Conservation (phyloP, 1,284 basidiomycete genomes). For the Puccinia brachypodii region DNA sequence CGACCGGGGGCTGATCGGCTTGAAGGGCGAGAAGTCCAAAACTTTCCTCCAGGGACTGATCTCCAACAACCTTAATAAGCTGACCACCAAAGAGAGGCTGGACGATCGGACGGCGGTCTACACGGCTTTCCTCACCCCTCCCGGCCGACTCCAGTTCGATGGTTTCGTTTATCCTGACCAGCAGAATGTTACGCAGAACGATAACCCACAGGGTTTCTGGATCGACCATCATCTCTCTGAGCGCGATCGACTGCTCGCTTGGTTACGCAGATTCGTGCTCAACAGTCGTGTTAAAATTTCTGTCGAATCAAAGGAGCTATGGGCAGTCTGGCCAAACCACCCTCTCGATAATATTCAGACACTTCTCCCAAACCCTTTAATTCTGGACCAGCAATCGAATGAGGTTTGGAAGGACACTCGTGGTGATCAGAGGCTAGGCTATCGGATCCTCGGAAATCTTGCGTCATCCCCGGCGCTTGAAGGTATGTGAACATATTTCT, state of each 20-base stretch:
- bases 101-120: not conserved
- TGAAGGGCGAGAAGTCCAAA: constrained; percentile 23
- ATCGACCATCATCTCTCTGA: constrained; percentile 70
- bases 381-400: not conserved
- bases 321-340: constrained; percentile 73
- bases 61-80: constrained; percentile 13
- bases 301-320: constrained; percentile 72
- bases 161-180: constrained; percentile 71
- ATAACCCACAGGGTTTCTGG: constrained; percentile 57
- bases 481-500: not conserved
- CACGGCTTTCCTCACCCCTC: constrained; percentile 42
- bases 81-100: not conserved
- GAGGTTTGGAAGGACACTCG: constrained; percentile 22
- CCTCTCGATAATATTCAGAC: constrained; percentile 51
- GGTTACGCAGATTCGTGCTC: constrained; percentile 81
- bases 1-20: constrained; percentile 11
- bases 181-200: not conserved
- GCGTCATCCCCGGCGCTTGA: not conserved
- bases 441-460: constrained; percentile 15
- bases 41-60: constrained; percentile 42
- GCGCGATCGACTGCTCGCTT: constrained; percentile 62
- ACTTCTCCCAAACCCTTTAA: not conserved
- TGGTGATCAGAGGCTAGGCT: constrained; percentile 24
- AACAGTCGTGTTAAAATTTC: constrained; percentile 84
- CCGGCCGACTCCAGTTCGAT: constrained; percentile 89